Base-by-base conservation (phyloP, 1,284 basidiomycete species). In the Cutaneotrichosporon mucoides region DNA sequence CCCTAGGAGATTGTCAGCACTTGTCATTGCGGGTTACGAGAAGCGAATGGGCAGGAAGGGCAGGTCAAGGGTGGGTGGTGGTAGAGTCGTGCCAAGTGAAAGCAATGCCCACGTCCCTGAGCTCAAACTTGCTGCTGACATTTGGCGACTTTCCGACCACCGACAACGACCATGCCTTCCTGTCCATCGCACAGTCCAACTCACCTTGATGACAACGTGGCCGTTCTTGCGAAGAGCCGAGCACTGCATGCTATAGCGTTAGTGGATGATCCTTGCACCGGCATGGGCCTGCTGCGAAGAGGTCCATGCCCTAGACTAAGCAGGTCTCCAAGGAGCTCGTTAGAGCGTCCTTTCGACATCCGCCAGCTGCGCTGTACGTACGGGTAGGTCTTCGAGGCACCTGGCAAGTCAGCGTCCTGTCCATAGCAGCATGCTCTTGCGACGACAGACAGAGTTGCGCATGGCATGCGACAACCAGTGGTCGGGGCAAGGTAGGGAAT, bases 171-270 rank as follows among this genome's bases (percentile, higher is more conserved):
- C 45, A 47, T 35, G 8, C 12, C 45, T 8, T 6, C 8, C 24
- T 33, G 24, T 8, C 9, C 45, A 47, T 33, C 45, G 33, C 45
- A 11, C 16, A 47, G 16, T 45, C 44, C 43, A 35, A 47, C 59
- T 55, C 50, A 60, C 59, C 85, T 98, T 97, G 83, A 99, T 98
- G 78, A 95, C 89, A 79, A 99, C 95, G 83, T 95, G 92, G 56
- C 95, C 94, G 83, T 81, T 82, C 83, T 86, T 85, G 73, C 84
- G 89, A 70, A 99, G 89, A 73, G 93, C 92, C 79, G 95, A 99
- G 83, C 96, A 98, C 84, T 97, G 92, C 88, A 89, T 92, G 73
- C 70, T 51, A 37, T 40, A 6, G 49, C 33, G 47, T 48, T 12
- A 55, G 59, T 34, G 10, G 54, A 24, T 50, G 35, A 10, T 55